These are phyloP conservation scores for Neckera pumila DNA, from an alignment of 225 moss, liverwort and hornwort species.

Conservation along the genomic window DNA sequence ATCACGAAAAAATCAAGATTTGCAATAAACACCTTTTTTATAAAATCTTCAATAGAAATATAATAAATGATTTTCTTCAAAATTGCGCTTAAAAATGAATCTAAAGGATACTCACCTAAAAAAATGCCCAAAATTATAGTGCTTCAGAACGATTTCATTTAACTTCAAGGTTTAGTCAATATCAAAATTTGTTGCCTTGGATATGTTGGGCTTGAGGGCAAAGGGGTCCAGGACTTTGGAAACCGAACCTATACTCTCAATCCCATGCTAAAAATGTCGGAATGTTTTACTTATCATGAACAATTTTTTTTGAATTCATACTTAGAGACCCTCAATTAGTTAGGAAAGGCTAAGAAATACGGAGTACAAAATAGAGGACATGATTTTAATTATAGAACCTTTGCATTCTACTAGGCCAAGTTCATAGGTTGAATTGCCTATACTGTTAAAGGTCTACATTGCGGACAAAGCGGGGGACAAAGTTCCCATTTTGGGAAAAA, in stretches of 20 bases:
- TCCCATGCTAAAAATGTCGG: neutral
- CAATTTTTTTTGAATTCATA: neutral
- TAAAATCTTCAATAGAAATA: neutral
- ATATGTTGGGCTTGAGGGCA: too few relatives aligned
- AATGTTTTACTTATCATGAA: neutral
- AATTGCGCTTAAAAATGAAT: neutral
- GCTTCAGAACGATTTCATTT: neutral
- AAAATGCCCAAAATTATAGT: neutral
- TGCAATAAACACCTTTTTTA: neutral
- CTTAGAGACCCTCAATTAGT: neutral
- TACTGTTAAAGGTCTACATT: neutral
- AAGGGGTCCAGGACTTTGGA: neutral
- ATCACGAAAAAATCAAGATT: too few relatives aligned
- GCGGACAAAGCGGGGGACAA: accelerated
- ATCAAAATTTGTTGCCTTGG: neutral
- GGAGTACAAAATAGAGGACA: neutral
- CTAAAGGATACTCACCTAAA: neutral
- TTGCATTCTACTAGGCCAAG: neutral
- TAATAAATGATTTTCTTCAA: neutral
- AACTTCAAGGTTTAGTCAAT: neutral
- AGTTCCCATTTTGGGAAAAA: accelerated
- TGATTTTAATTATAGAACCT: neutral
- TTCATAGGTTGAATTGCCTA: neutral
- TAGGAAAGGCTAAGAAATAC: neutral
- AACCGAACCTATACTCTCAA: neutral